Evolutionary conservation across 805 yeast species (phyloP).

Genomic region (Cyberlindnera amylophila): DNA sequence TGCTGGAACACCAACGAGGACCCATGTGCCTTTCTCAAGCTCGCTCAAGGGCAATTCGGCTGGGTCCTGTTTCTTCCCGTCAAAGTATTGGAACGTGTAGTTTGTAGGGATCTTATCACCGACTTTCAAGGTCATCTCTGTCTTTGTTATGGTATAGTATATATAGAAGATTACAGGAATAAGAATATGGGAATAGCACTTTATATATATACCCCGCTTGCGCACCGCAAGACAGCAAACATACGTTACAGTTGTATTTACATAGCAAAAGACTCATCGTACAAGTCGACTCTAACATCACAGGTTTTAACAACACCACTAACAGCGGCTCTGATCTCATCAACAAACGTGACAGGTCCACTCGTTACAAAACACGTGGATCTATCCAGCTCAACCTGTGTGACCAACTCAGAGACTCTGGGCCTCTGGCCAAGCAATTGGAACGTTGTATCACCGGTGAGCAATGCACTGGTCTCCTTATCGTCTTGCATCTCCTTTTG

Average conservation of each 20-base stretch:
- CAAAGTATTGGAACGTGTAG: constrained; percentile 31
- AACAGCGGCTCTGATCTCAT: constrained; percentile 48
- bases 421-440: constrained; percentile 16
- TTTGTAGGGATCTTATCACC: constrained; percentile 14
- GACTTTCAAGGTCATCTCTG: constrained; percentile 7
- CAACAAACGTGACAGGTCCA: constrained; percentile 60
- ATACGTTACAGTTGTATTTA: too few relatives aligned
- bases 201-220: not conserved
- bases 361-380: constrained; percentile 52
- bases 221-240: not conserved
- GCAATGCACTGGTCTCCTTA: too few relatives aligned
- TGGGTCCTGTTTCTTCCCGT: constrained; percentile 24
- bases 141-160: not conserved
- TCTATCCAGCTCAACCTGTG: constrained; percentile 29
- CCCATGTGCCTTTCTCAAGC: constrained; percentile 30
- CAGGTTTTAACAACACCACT: constrained; percentile 33
- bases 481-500: not conserved
- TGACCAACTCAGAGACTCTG: constrained; percentile 9
- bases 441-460: constrained; percentile 2
- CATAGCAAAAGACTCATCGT: constrained; percentile 31
- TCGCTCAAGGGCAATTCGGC: constrained; percentile 26
- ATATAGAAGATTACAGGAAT: too few relatives aligned
- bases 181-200: not conserved
- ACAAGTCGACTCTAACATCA: constrained; percentile 28
- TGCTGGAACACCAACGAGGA: constrained; percentile 75